Percentiles rank a stretch among this genome's conserved stretches.
phyloP scores from a whole-genome alignment of 495 filamentous ascomycete species.

The Daldinia vernicosa region DNA sequence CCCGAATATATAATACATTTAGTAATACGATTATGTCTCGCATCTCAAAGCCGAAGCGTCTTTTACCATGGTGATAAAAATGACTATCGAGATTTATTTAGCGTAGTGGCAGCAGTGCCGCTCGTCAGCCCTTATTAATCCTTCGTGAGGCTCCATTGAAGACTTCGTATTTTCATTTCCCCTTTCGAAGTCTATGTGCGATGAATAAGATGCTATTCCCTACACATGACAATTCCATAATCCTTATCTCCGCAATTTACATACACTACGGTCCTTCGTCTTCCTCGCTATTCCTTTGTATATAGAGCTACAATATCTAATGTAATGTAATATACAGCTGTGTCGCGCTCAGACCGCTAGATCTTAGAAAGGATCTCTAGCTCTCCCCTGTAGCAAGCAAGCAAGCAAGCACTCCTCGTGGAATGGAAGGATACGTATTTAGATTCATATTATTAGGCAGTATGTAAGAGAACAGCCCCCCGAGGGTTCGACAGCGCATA shows the following conservation, averaged over 20 bases:
- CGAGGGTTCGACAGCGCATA: constrained; percentile 2
- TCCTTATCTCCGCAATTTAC: too few relatives aligned
- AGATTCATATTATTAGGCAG: not conserved
- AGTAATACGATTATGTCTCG: not conserved
- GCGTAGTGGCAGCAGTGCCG: not conserved
- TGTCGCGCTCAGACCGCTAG: constrained; percentile 4
- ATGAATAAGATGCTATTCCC: too few relatives aligned
- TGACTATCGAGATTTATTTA: not conserved
- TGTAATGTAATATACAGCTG: not conserved
- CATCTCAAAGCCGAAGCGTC: not conserved
- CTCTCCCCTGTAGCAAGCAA: not conserved
- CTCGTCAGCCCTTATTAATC: constrained; percentile 6
- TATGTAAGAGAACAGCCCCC: not conserved
- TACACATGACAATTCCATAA: too few relatives aligned
- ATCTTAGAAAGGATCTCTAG: constrained; percentile 4
- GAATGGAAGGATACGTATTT: constrained; percentile 1
- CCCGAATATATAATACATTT: not conserved
- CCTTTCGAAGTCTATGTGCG: not conserved
- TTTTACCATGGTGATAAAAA: not conserved
- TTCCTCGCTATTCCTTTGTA: not conserved
- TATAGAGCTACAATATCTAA: not conserved
- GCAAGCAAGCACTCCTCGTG: constrained; percentile 1
- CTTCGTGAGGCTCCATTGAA: not conserved
- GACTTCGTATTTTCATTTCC: constrained; percentile 6
- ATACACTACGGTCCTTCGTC: not conserved